Percentiles rank a stretch among this genome's conserved stretches.
These are phyloP conservation scores for Begonia masoniana DNA, from an alignment of 306 rosid genomes.

Conservation along the genomic window DNA sequence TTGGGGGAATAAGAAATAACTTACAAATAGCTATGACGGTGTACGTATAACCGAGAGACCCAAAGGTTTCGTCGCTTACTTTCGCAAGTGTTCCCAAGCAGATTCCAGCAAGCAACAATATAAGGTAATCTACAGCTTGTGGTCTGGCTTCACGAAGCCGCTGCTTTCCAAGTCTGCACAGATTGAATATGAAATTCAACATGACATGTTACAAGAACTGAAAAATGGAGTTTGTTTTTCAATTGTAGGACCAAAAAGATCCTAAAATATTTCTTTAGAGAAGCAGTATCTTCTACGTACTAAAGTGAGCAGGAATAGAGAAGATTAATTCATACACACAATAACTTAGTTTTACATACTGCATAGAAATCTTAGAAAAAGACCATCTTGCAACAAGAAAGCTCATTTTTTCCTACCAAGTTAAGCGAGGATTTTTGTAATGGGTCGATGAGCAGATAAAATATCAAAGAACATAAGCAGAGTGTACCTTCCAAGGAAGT, in stretches of 20 bases:
- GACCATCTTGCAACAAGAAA: too few relatives aligned
- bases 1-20: conserved; percentile 16
- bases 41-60: conserved; percentile 83
- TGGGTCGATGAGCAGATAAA: too few relatives aligned
- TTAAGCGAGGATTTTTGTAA: too few relatives aligned
- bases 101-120: conserved; percentile 79
- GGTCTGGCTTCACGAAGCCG: conserved; percentile 76
- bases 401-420: too few relatives aligned
- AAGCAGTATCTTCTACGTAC: too few relatives aligned
- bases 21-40: conserved; percentile 96
- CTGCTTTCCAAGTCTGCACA: conserved; percentile 77
- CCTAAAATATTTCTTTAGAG: too few relatives aligned
- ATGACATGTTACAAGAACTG: not conserved
- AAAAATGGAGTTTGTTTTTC: too few relatives aligned
- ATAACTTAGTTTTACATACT: too few relatives aligned
- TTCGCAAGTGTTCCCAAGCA: conserved; percentile 95
- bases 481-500: conserved; percentile 89
- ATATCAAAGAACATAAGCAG: not conserved
- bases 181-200: conserved; percentile 1
- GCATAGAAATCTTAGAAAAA: too few relatives aligned
- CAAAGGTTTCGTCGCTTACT: conserved; percentile 92
- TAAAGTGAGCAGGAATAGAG: too few relatives aligned
- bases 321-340: too few relatives aligned
- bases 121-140: conserved; percentile 72
- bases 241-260: too few relatives aligned